Evolutionary conservation across 192 early-diverging fungal species (phyloP), one percentile per base, ranked within the genome.

Genomic region (Umbelopsis vinacea): DNA sequence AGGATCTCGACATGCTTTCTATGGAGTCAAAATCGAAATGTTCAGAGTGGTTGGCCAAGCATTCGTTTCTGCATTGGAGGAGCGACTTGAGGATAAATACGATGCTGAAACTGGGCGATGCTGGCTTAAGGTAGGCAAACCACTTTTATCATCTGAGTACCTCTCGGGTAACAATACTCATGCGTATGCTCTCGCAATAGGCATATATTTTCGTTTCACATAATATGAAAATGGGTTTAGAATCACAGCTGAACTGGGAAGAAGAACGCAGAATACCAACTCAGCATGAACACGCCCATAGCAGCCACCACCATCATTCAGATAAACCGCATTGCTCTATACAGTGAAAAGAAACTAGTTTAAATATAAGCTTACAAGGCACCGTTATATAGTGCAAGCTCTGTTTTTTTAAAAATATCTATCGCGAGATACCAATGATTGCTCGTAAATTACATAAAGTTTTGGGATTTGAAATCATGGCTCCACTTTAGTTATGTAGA

Each of bases 171-270:
- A 17, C 11, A 4, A 1, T 66, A 66, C 24, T n/a, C 19, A 3
- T 24, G 19, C 22, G 21, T 22, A 4, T n/a, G 0, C 26, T 68
- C 40, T 8, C 46, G 3, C 21, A 46, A 8, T 12, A 63, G 73
- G 68, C 73, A 40, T 69, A 55, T 48, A 46, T 45, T 24, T 74
- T 69, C n/a, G 68, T 63, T 17, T 68, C 68, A 12, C 69, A 70
- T 40, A 69, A 74, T 21, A 74, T 74, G 73, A 69, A 55, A 37
- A 63, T 69, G 2, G 73, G 73, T 21, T 69, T 66, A 21, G 73
- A 74, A 47, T 74, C 68, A 5, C 73, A 70, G 53, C 52, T 68
- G 45, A 54, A 68, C 68, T 74, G 73, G 73, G 73, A 74, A 69
- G 46, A 50, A 17, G 57, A 35, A 63, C 57, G 57, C 57, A 29